These are phyloP conservation scores for Phenoliferia sp. DNA, from an alignment of 1,284 basidiomycete genomes.

Conservation along the genomic window DNA sequence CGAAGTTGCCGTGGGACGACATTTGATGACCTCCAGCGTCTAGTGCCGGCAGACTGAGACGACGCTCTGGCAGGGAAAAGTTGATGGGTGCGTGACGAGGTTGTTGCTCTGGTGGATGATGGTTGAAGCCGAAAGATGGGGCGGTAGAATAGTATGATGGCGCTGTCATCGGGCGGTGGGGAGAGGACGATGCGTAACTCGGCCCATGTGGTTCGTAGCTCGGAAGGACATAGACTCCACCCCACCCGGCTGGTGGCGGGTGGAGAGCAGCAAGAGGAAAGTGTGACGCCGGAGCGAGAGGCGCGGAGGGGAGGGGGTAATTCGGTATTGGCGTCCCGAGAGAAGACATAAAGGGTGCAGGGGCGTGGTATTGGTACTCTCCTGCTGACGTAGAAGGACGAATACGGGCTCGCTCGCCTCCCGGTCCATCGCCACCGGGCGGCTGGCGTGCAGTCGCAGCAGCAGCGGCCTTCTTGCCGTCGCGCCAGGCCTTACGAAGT, in stretches of 20 bases:
- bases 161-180: constrained; percentile 11
- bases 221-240: not conserved
- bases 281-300: not conserved
- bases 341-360: constrained; percentile 17
- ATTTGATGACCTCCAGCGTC: not conserved
- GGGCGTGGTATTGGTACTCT: constrained; percentile 23
- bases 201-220: not conserved
- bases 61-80: not conserved
- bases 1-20: not conserved
- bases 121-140: constrained; percentile 8
- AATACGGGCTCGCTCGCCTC: constrained; percentile 1
- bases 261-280: not conserved
- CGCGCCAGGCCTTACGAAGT: constrained; percentile 89
- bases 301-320: not conserved
- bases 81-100: not conserved
- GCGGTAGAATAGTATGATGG: constrained; percentile 6
- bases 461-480: constrained; percentile 74
- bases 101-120: not conserved
- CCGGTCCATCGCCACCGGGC: not conserved
- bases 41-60: not conserved
- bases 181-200: not conserved
- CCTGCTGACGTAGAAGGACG: constrained; percentile 31
- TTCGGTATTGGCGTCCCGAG: constrained; percentile 4
- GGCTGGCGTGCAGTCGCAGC: constrained; percentile 12
- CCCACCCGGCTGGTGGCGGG: not conserved